These are phyloP conservation scores for Potentilla sterilis DNA, from an alignment of 306 rosid genomes.

Conservation along the genomic window DNA sequence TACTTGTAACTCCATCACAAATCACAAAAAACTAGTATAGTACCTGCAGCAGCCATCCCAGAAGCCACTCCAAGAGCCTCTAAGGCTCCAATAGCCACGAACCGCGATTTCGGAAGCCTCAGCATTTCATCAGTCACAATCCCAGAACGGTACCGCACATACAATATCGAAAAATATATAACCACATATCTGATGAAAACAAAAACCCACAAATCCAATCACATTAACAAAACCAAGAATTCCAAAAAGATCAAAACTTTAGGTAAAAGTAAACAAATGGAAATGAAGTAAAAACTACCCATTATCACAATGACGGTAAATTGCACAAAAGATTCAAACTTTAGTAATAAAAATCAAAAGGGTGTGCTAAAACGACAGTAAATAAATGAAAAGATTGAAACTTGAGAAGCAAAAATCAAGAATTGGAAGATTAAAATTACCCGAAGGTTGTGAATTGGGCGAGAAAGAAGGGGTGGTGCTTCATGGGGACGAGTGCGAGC, in stretches of 20 bases:
- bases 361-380: too few species aligned
- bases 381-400: neutral
- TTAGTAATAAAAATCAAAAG: too few species aligned
- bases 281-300: neutral
- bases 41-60: slow-evolving; percentile 92
- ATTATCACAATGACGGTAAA: too few species aligned
- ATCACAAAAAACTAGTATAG: neutral
- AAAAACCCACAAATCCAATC: slow-evolving; percentile 5
- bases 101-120: slow-evolving; percentile 62
- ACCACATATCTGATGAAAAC: slow-evolving; percentile 56
- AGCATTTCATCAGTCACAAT: slow-evolving; percentile 80
- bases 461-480: slow-evolving; percentile 74
- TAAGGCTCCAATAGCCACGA: slow-evolving; percentile 60
- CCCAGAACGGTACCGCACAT: slow-evolving; percentile 56
- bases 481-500: slow-evolving; percentile 86
- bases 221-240: neutral
- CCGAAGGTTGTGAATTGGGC: slow-evolving; percentile 83
- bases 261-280: neutral
- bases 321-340: too few species aligned
- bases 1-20: neutral
- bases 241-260: slow-evolving; percentile 1
- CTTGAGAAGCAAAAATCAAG: neutral
- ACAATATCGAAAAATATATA: slow-evolving; percentile 61
- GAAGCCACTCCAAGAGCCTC: slow-evolving; percentile 83
- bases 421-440: slow-evolving; percentile 24